Conservation (phyloP, 1,139 yeast species). For the Saccharomyces hybrid region DNA sequence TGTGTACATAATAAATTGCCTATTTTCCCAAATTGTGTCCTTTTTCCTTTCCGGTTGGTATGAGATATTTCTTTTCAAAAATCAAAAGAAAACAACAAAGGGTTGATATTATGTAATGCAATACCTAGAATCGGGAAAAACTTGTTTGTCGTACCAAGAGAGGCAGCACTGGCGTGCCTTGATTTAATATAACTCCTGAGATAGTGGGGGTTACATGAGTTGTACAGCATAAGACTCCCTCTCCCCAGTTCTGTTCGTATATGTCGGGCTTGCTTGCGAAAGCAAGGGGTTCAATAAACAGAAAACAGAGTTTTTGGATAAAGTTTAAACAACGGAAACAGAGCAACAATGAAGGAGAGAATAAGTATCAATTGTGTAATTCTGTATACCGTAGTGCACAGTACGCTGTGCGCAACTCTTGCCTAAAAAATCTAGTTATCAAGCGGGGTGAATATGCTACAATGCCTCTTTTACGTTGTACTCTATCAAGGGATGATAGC, state of each 20-base stretch:
- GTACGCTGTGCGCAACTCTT: not conserved
- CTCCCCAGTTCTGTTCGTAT: not conserved
- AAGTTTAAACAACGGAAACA: not conserved
- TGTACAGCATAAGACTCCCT: not conserved
- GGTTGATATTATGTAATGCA: not conserved
- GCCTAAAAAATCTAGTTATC: not conserved
- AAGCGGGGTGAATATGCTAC: not conserved
- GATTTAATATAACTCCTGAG: not conserved
- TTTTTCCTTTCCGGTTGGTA: not conserved
- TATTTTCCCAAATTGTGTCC: not conserved
- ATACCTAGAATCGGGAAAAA: not conserved
- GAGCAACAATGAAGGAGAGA: not conserved
- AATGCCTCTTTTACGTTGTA: not conserved
- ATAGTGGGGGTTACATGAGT: not conserved
- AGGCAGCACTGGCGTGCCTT: not conserved
- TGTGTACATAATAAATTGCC: not conserved
- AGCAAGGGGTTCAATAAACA: not conserved
- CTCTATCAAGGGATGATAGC: not conserved
- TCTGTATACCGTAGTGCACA: not conserved
- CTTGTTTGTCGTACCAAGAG: not conserved
- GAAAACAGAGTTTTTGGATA: not conserved
- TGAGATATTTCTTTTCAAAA: not conserved
- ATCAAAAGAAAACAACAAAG: not conserved
- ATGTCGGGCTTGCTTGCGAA: not conserved
- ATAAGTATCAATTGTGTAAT: not conserved